phyloP scores from a whole-genome alignment of 495 filamentous ascomycete species.

The Penicillium longicatenatum region DNA sequence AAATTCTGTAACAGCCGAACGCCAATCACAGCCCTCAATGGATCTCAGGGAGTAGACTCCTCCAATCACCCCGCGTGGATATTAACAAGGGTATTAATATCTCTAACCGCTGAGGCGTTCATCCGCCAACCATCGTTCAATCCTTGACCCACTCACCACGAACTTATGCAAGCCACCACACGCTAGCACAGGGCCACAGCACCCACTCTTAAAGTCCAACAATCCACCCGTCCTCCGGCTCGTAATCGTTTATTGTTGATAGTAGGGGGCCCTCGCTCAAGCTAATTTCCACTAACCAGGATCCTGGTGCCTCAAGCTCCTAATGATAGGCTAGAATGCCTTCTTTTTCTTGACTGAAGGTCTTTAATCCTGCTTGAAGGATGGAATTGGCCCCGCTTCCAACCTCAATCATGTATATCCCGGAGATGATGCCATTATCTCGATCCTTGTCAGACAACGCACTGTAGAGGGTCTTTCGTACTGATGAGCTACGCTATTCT shows the following conservation, averaged over 20 bases:
- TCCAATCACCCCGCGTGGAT: not conserved
- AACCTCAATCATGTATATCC: not conserved
- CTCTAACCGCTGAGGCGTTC: slow-evolving; percentile 41
- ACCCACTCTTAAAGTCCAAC: not conserved
- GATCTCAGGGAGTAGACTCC: not conserved
- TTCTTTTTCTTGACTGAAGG: not conserved
- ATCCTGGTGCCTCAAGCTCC: slow-evolving; percentile 4
- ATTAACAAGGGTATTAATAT: slow-evolving; percentile 19
- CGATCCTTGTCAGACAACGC: not conserved
- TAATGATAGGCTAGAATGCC: slow-evolving; percentile 5
- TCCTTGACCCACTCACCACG: slow-evolving; percentile 2
- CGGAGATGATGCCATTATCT: not conserved
- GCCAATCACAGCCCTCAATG: slow-evolving; percentile 18
- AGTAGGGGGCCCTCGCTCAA: not conserved
- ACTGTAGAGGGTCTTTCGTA: not conserved
- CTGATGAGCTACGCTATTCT: not conserved
- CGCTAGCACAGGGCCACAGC: slow-evolving; percentile 13
- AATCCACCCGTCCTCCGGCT: not conserved
- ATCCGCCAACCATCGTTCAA: slow-evolving; percentile 19
- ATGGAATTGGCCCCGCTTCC: not conserved
- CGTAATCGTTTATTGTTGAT: not conserved
- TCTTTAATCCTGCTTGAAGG: not conserved
- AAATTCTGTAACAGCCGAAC: slow-evolving; percentile 6
- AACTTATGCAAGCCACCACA: slow-evolving; percentile 30
- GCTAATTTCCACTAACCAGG: slow-evolving; percentile 7